Evolutionary conservation across 106 monocot species (phyloP).

Genomic region (Iris macrosiphon): DNA sequence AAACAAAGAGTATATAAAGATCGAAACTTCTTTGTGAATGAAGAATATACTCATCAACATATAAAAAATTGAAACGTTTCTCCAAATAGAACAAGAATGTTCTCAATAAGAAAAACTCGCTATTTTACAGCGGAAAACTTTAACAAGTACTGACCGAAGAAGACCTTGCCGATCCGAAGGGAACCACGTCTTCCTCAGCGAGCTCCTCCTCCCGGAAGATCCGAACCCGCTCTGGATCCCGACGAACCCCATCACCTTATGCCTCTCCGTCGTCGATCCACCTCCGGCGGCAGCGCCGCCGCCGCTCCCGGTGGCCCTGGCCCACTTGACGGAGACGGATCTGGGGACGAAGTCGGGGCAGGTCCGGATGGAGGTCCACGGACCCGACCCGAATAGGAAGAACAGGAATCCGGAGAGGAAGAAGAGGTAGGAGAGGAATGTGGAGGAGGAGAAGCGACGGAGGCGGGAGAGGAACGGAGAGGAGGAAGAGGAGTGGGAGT

Average conservation of each 20-base stretch:
- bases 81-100: too few species aligned
- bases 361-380: background rate
- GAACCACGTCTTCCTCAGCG: slow-evolving; percentile 75
- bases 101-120: too few species aligned
- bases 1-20: too few species aligned
- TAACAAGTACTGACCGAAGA: slow-evolving; percentile 32
- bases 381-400: slow-evolving; percentile 29
- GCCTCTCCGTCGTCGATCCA: slow-evolving; percentile 22
- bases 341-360: slow-evolving; percentile 28
- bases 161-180: slow-evolving; percentile 67
- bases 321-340: slow-evolving; percentile 56
- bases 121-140: background rate
- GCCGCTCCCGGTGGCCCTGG: slow-evolving; percentile 6
- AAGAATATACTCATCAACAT: too few species aligned
- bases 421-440: slow-evolving; percentile 31
- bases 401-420: slow-evolving; percentile 45
- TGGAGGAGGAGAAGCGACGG: slow-evolving; percentile 35
- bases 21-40: too few species aligned
- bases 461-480: slow-evolving; percentile 18
- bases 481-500: slow-evolving; percentile 14
- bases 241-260: slow-evolving; percentile 73
- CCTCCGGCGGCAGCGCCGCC: background rate
- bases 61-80: too few species aligned
- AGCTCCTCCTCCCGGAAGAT: slow-evolving; percentile 42
- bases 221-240: slow-evolving; percentile 83